Conservation (phyloP, 225 moss, liverwort and hornwort genomes). For the Sphagnum tenellum region DNA sequence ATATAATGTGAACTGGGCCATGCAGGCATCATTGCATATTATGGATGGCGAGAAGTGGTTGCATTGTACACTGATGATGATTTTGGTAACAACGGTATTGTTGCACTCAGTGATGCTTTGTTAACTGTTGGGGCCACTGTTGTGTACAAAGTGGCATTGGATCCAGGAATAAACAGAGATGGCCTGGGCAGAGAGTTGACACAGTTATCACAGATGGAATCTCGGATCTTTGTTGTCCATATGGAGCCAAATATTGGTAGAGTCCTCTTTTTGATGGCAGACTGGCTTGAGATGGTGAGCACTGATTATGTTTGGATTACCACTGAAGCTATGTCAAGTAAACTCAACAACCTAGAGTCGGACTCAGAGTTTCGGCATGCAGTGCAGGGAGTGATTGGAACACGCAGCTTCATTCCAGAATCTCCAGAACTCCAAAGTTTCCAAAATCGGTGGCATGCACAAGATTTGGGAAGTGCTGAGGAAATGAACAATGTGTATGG, state of each 20-base stretch:
- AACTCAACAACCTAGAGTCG: slow-evolving; percentile 41
- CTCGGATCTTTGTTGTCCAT: slow-evolving; percentile 73
- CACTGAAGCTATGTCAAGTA: slow-evolving; percentile 55
- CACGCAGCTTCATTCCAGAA: slow-evolving; percentile 56
- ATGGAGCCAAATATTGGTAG: slow-evolving; percentile 51
- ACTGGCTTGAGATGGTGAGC: slow-evolving; percentile 54
- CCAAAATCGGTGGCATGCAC: slow-evolving; percentile 28
- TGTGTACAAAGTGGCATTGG: slow-evolving; percentile 22
- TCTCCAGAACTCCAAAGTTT: slow-evolving; percentile 34
- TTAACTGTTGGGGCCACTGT: slow-evolving; percentile 28
- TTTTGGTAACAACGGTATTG: slow-evolving; percentile 59
- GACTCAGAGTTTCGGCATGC: slow-evolving; percentile 28
- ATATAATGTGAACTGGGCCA: too few relatives aligned
- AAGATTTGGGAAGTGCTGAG: slow-evolving; percentile 9
- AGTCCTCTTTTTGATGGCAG: slow-evolving; percentile 47
- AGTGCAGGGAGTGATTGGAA: slow-evolving; percentile 54
- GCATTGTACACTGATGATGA: slow-evolving; percentile 73
- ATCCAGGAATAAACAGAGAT: slow-evolving; percentile 24
- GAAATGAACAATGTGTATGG: slow-evolving; percentile 43
- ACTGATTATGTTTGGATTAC: slow-evolving; percentile 77
- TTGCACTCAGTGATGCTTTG: slow-evolving; percentile 53
- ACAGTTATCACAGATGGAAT: slow-evolving; percentile 47
- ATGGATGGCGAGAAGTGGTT: slow-evolving; percentile 77
- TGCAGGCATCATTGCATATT: slow-evolving; percentile 46
- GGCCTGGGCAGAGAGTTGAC: slow-evolving; percentile 38